Percentiles rank a stretch among this genome's conserved stretches.
phyloP scores from a whole-genome alignment of 768 basidiomycete genomes.

The Gyrodon lividus region DNA sequence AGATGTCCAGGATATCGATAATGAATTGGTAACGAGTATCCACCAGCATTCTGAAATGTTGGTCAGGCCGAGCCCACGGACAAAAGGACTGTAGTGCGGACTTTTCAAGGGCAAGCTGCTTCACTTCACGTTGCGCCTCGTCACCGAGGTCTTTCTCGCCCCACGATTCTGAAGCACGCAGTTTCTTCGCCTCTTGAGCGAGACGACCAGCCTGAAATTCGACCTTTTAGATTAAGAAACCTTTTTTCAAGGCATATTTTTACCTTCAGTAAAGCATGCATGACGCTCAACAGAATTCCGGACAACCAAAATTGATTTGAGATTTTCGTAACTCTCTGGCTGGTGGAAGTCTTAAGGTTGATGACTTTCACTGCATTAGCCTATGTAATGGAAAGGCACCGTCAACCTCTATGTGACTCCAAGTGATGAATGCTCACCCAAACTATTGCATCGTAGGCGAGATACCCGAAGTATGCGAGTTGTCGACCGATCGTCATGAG shows the following conservation, averaged over 20 bases:
- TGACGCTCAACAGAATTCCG: conserved; percentile 79
- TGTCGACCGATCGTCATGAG: conserved; percentile 80
- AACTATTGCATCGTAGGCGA: conserved; percentile 75
- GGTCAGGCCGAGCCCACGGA: conserved; percentile 5
- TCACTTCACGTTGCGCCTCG: conserved; percentile 64
- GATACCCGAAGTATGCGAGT: conserved; percentile 85
- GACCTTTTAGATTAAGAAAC: neutral
- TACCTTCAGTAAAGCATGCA: conserved; percentile 70
- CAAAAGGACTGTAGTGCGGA: conserved; percentile 30
- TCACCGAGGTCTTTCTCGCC: conserved; percentile 68
- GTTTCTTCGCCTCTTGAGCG: conserved; percentile 54
- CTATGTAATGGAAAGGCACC: conserved; percentile 32
- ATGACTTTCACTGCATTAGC: conserved; percentile 68
- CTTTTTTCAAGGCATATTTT: conserved; percentile 1
- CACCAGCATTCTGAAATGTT: conserved; percentile 50
- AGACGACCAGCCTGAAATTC: conserved; percentile 54
- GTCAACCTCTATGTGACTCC: neutral
- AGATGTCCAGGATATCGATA: conserved; percentile 83
- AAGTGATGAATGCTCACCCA: conserved; percentile 59
- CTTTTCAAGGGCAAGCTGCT: conserved; percentile 55
- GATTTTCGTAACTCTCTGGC: conserved; percentile 56
- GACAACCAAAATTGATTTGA: conserved; percentile 87
- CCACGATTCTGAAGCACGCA: conserved; percentile 44
- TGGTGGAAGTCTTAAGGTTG: conserved; percentile 56
- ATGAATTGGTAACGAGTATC: conserved; percentile 76